These are phyloP conservation scores for Bipolaris gigantea DNA, from an alignment of 2,329 filamentous ascomycete species.

Conservation along the genomic window DNA sequence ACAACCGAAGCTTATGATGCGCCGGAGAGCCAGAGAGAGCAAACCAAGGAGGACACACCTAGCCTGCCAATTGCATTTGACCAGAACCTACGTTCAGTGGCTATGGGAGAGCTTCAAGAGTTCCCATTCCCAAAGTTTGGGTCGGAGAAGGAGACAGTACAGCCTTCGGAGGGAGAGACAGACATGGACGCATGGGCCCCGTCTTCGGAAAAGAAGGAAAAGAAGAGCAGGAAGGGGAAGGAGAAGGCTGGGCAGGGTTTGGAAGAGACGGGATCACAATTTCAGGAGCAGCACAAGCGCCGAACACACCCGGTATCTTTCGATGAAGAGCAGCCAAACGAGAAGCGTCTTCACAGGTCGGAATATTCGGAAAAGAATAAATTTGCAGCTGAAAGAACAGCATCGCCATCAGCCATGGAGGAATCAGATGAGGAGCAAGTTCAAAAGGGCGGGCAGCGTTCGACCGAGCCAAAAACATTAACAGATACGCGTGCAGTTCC, in stretches of 20 bases:
- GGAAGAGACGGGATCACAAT: constrained; percentile 11
- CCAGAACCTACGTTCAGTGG: constrained; percentile 16
- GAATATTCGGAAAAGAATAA: constrained; percentile 14
- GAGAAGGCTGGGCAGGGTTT: constrained; percentile 23
- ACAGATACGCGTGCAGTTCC: constrained; percentile 19
- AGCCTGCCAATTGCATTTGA: constrained; percentile 22
- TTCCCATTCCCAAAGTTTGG: constrained; percentile 35
- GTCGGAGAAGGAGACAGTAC: constrained; percentile 4
- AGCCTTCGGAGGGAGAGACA: constrained; percentile 21
- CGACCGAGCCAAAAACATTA: constrained; percentile 28
- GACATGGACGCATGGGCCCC: constrained; percentile 34
- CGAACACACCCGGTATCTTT: constrained; percentile 38
- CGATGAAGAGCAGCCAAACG: constrained; percentile 37
- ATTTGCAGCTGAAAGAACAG: constrained; percentile 9
- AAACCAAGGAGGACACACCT: constrained; percentile 2
- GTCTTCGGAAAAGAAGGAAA: constrained; percentile 50
- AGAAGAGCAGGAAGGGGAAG: constrained; percentile 41
- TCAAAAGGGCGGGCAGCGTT: constrained; percentile 22
- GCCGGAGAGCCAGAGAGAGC: not conserved
- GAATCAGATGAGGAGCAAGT: constrained; percentile 28
- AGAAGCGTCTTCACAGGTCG: constrained; percentile 39
- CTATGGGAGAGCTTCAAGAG: constrained; percentile 19
- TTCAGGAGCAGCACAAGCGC: constrained; percentile 36
- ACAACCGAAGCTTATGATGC: not conserved
- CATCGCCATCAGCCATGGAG: constrained; percentile 39